These are phyloP conservation scores for Kalmusia sp. DNA, from an alignment of 2,329 filamentous ascomycete species.

Conservation along the genomic window DNA sequence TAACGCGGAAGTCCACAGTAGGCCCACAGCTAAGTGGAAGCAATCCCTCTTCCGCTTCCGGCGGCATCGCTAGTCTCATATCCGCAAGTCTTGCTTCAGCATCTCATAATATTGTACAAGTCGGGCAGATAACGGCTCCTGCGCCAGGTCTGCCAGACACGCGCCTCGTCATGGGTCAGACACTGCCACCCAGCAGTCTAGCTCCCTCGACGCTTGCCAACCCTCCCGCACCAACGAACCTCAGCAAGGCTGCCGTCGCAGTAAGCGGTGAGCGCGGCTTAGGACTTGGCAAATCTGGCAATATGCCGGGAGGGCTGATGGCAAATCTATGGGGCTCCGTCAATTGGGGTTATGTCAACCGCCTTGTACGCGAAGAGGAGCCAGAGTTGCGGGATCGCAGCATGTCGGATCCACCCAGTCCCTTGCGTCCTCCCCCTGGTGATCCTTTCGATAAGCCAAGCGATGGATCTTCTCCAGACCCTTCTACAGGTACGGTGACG, in stretches of 20 bases:
- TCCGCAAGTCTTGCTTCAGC: slow-evolving; percentile 75
- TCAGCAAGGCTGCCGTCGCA: slow-evolving; percentile 85
- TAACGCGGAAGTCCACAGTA: slow-evolving; percentile 80
- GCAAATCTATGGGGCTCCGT: slow-evolving; percentile 94
- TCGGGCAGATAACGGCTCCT: slow-evolving; percentile 56
- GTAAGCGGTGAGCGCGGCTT: slow-evolving; percentile 79
- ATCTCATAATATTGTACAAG: slow-evolving; percentile 79
- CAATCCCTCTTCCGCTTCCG: slow-evolving; percentile 55
- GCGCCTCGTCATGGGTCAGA: slow-evolving; percentile 46
- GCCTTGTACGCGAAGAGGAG: slow-evolving; percentile 63
- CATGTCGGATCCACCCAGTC: slow-evolving; percentile 44
- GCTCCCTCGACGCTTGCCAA: slow-evolving; percentile 84
- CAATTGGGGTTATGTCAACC: slow-evolving; percentile 76
- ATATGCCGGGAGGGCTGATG: slow-evolving; percentile 83
- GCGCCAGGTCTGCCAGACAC: slow-evolving; percentile 46
- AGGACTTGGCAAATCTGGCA: slow-evolving; percentile 66
- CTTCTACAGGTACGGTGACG: slow-evolving; percentile 16
- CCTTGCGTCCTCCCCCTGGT: slow-evolving; percentile 29
- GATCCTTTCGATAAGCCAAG: slow-evolving; percentile 27
- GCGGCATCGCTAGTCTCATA: slow-evolving; percentile 83
- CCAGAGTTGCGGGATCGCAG: slow-evolving; percentile 38
- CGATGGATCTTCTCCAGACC: slow-evolving; percentile 14
- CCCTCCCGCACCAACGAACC: slow-evolving; percentile 80
- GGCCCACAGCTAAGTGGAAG: slow-evolving; percentile 53
- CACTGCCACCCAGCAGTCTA: slow-evolving; percentile 68